phyloP scores from a whole-genome alignment of 2,329 filamentous ascomycete species.

The Canariomyces notabilis region DNA sequence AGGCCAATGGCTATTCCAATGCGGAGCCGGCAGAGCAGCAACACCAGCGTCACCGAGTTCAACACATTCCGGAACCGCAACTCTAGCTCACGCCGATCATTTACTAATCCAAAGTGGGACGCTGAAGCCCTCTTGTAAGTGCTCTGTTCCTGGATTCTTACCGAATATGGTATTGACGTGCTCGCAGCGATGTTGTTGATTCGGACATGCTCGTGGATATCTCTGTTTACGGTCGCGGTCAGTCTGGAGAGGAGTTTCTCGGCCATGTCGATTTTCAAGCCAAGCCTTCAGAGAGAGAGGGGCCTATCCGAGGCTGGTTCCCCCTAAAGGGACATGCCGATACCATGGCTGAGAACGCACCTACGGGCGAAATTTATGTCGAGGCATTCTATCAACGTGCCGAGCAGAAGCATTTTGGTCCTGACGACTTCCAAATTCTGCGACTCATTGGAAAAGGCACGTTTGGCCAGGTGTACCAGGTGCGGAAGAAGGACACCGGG shows the following conservation, averaged over 20 bases:
- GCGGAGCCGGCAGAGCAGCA: slow-evolving; percentile 93
- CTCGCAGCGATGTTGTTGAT: slow-evolving; percentile 83
- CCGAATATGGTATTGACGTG: slow-evolving; percentile 8
- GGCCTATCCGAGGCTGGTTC: slow-evolving; percentile 80
- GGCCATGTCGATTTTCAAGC: slow-evolving; percentile 81
- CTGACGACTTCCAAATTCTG: slow-evolving; percentile 91
- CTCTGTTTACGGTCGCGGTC: slow-evolving; percentile 81
- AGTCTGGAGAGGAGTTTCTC: slow-evolving; percentile 81
- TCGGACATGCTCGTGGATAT: slow-evolving; percentile 87
- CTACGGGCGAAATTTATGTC: slow-evolving; percentile 84
- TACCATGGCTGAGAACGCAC: slow-evolving; percentile 63
- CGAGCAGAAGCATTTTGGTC: slow-evolving; percentile 87
- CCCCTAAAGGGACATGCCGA: slow-evolving; percentile 70
- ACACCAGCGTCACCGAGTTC: slow-evolving; percentile 73
- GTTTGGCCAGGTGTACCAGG: slow-evolving; percentile 97
- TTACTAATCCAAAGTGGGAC: slow-evolving; percentile 90
- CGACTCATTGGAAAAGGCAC: slow-evolving; percentile 97
- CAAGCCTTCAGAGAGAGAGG: slow-evolving; percentile 59
- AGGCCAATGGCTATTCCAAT: slow-evolving; percentile 92
- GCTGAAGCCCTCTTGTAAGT: slow-evolving; percentile 92
- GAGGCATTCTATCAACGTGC: slow-evolving; percentile 80
- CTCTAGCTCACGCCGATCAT: slow-evolving; percentile 47
- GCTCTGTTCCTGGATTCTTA: not conserved
- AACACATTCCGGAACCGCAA: slow-evolving; percentile 56
- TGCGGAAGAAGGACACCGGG: slow-evolving; percentile 91